A percentile compares a stretch with the other conserved stretches of the same genome.
phyloP scores from a whole-genome alignment of 73 alveolate species.

The Paramecium octaurelia region DNA sequence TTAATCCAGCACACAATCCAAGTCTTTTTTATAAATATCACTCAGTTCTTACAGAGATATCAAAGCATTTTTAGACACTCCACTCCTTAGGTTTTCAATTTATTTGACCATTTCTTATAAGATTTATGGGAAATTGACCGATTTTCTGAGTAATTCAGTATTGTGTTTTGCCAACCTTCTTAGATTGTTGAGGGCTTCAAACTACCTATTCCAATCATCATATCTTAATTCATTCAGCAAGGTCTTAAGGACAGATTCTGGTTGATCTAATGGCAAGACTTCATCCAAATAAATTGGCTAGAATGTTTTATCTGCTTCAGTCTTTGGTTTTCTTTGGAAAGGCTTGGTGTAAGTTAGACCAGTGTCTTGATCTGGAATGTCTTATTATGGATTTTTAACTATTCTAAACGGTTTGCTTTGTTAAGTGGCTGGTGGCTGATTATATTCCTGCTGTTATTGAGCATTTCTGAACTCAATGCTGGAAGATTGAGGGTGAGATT shows the following conservation, averaged over 20 bases:
- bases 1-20: slow-evolving; percentile 46
- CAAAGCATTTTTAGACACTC: slow-evolving; percentile 57
- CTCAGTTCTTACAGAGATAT: slow-evolving; percentile 33
- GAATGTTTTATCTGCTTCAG: slow-evolving; percentile 23
- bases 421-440: neutral
- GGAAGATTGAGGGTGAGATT: neutral
- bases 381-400: neutral
- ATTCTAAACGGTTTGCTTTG: neutral
- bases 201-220: slow-evolving; percentile 63
- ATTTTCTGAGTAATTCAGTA: slow-evolving; percentile 16
- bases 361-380: neutral
- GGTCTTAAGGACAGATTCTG: slow-evolving; percentile 25
- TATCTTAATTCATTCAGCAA: slow-evolving; percentile 38
- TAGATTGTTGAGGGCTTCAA: slow-evolving; percentile 48
- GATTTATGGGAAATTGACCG: neutral
- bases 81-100: slow-evolving; percentile 51
- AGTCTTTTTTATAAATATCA: slow-evolving; percentile 24
- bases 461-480: neutral
- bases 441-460: neutral
- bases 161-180: slow-evolving; percentile 55
- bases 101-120: slow-evolving; percentile 17
- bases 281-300: slow-evolving; percentile 1
- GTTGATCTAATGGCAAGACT: slow-evolving; percentile 34
- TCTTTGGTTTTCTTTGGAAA: neutral
- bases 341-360: slow-evolving; percentile 7